Conservation (phyloP, 2,329 filamentous ascomycete genomes). For the Beauveria scarabaeidicola region DNA sequence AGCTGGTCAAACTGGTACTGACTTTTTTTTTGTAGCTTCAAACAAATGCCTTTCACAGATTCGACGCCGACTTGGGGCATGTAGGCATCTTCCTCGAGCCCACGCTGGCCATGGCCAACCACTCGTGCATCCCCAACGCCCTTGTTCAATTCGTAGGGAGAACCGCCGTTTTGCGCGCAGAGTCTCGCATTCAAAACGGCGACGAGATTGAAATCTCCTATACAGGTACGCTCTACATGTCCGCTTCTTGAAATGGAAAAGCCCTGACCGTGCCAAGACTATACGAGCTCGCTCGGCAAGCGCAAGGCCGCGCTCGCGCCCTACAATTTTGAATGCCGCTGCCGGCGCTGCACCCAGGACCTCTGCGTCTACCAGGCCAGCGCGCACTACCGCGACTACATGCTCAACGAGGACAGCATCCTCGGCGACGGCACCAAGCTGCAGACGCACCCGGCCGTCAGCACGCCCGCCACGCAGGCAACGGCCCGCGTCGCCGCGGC, state of each 20-base stretch:
- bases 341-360: slow-evolving; percentile 40
- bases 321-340: slow-evolving; percentile 47
- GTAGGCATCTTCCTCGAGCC: slow-evolving; percentile 49
- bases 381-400: slow-evolving; percentile 29
- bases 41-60: slow-evolving; percentile 53
- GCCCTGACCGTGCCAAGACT: slow-evolving; percentile 29
- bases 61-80: slow-evolving; percentile 42
- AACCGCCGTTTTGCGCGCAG: slow-evolving; percentile 41
- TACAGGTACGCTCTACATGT: slow-evolving; percentile 36
- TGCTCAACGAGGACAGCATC: slow-evolving; percentile 31
- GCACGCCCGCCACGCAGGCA: slow-evolving; percentile 13
- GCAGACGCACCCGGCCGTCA: slow-evolving; percentile 20
- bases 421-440: slow-evolving; percentile 29
- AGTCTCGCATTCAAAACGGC: slow-evolving; percentile 37
- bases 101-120: slow-evolving; percentile 50
- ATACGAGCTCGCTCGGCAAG: slow-evolving; percentile 34
- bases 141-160: slow-evolving; percentile 47
- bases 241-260: background rate
- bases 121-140: slow-evolving; percentile 54
- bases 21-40: slow-evolving; percentile 35
- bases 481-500: slow-evolving; percentile 21
- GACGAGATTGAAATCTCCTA: slow-evolving; percentile 56
- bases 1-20: background rate
- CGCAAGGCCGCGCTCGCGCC: slow-evolving; percentile 35
- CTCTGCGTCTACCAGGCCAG: slow-evolving; percentile 47